Conservation (phyloP, 2,329 filamentous ascomycete genomes). For the Zymoseptoria crescenta region DNA sequence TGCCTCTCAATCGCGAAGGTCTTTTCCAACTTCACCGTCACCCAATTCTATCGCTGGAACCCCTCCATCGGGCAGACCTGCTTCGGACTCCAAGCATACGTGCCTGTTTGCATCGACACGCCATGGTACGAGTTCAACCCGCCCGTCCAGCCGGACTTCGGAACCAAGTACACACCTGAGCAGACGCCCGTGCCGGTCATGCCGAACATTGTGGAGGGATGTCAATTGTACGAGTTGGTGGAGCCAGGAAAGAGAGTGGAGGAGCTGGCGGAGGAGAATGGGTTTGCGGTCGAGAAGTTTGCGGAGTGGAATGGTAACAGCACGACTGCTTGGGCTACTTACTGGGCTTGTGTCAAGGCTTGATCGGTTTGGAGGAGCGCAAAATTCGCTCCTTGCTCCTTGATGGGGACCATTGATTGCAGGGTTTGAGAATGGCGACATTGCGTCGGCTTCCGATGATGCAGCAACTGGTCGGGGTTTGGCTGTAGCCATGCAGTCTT, state of each 20-base stretch:
- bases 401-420: no score
- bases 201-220: conserved; percentile 24
- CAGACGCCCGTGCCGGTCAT: conserved; percentile 27
- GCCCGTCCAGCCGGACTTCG: conserved; percentile 14
- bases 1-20: conserved; percentile 26
- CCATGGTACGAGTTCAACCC: conserved; percentile 12
- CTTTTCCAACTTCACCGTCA: conserved; percentile 30
- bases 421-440: no score
- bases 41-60: conserved; percentile 31
- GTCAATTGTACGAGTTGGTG: conserved; percentile 24
- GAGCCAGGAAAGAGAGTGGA: conserved; percentile 14
- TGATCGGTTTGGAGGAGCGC: not conserved
- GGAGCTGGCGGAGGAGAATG: conserved; percentile 15
- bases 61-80: conserved; percentile 23
- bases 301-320: conserved; percentile 17
- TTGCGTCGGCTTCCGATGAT: no score
- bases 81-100: conserved; percentile 27
- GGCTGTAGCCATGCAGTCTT: no score
- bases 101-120: conserved; percentile 28
- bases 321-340: conserved; percentile 15
- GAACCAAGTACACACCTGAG: conserved; percentile 16
- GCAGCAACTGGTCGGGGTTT: no score
- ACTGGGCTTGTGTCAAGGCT: conserved; percentile 21
- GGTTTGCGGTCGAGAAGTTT: conserved; percentile 12
- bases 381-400: no score